Conservation (phyloP, 148 eudicot genomes). For the Camellia granthamiana region DNA sequence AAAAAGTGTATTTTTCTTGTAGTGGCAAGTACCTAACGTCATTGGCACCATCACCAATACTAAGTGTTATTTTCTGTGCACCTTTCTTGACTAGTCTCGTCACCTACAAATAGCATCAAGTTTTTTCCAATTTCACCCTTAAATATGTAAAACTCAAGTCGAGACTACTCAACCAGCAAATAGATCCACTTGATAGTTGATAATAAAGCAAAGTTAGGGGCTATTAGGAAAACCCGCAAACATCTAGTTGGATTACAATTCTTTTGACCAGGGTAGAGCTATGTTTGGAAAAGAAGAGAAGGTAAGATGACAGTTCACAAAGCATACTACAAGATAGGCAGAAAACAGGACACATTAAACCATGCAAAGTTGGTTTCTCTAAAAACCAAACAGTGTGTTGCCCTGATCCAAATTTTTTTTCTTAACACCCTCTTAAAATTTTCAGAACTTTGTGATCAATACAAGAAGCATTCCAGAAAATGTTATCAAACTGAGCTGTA, state of each 20-base stretch:
- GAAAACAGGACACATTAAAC: background rate
- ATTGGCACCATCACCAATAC: slow-evolving; percentile 97
- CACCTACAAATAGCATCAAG: slow-evolving; percentile 50
- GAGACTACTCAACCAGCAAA: background rate
- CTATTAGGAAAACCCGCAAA: slow-evolving; percentile 1
- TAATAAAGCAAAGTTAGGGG: slow-evolving; percentile 46
- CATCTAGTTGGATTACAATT: background rate
- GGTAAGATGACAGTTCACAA: background rate
- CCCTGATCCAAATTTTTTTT: background rate
- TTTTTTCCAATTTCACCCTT: background rate
- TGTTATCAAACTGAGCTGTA: background rate
- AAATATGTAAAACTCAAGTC: slow-evolving; percentile 2
- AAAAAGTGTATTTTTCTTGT: too few relatives aligned
- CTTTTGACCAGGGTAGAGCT: background rate
- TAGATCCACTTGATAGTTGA: slow-evolving; percentile 22
- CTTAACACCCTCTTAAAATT: background rate
- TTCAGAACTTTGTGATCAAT: background rate
- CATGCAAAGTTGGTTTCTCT: background rate
- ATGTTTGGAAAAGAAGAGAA: background rate
- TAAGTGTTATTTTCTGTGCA: slow-evolving; percentile 77
- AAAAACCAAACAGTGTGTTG: background rate
- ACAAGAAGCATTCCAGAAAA: background rate
- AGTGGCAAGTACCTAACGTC: too few relatives aligned
- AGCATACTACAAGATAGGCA: background rate
- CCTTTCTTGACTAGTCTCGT: slow-evolving; percentile 88